Evolutionary conservation across 768 basidiomycete species (phyloP), one percentile per base, ranked within the genome.

Genomic region (Exidia glandulosa): DNA sequence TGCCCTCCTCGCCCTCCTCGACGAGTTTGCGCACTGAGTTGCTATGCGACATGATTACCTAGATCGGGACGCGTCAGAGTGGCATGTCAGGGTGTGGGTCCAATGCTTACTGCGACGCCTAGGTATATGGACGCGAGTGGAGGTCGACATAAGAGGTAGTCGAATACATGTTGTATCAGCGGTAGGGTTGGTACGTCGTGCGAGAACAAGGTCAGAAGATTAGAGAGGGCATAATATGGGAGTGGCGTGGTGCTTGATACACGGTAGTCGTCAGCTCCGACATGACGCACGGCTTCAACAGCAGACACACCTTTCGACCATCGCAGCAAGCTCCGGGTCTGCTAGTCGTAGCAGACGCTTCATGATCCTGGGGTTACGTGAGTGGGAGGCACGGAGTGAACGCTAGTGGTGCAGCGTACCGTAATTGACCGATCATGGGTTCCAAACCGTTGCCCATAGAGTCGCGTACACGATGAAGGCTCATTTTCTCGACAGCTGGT

Each of bases 151-250:
- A 97, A 74, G 10, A 96, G 73, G 68, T 85, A 97, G 72, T 97
- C 94, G 71, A 95, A 97, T 54, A 93, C 82, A 63, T 93, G 87
- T 68, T 95, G 93, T 30, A 93, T 88, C 37, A 94, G 83, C 3
- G 87, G 81, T n/a, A 95, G 79, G 2, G 88, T 89, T 7, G 94
- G 90, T 60, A 93, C 80, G 65, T 96, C 93, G 70, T 97, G 94
- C 12, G 94, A 85, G 74, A 97, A 93, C 32, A 95, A 79, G 0
- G 93, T 95, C 33, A 97, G 76, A 32, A 96, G 81, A 72, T 93
- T 90, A 3, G 92, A 90, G 19, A 97, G 80, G 0, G 93, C 90
- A 68, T 87, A 90, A 68, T 92, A 95, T 0, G 94, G 94, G 1
- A 94, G 76, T 0, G 88, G 89, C 0, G 88, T 82, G 30, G 78